These are phyloP conservation scores for Epichloe hybrida DNA, from an alignment of 2,329 filamentous ascomycete genomes.

Conservation along the genomic window DNA sequence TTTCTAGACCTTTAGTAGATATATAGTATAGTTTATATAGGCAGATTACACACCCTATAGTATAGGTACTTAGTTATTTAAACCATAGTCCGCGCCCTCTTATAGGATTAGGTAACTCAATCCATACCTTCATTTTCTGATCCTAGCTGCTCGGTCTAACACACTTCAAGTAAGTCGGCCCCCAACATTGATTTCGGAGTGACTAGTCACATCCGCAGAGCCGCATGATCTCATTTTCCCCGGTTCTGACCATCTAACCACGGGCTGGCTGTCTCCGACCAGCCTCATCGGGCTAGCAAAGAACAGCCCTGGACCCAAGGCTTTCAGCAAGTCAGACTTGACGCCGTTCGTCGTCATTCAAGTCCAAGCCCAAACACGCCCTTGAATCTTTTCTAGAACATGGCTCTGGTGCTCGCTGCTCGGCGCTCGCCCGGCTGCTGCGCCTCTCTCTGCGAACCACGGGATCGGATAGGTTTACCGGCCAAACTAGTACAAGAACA, in stretches of 20 bases:
- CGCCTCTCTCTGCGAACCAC: conserved; percentile 1
- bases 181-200: not conserved
- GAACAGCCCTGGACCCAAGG: not conserved
- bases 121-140: no score
- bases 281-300: not conserved
- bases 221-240: no score
- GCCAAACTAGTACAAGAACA: not conserved
- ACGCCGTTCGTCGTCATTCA: not conserved
- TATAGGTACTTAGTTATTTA: no score
- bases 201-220: not conserved
- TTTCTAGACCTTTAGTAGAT: no score
- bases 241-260: no score
- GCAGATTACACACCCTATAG: no score
- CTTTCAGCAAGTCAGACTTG: conserved; percentile 3
- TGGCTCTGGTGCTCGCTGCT: not conserved
- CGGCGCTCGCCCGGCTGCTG: not conserved
- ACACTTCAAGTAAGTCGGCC: not conserved
- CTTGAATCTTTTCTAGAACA: not conserved
- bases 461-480: not conserved
- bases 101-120: no score
- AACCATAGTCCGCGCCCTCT: no score
- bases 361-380: no score
- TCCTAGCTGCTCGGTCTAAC: no score
- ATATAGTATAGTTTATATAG: no score
- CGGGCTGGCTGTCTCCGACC: not conserved